phyloP scores from a whole-genome alignment of 148 eudicot species.

The Simmondsia chinensis region DNA sequence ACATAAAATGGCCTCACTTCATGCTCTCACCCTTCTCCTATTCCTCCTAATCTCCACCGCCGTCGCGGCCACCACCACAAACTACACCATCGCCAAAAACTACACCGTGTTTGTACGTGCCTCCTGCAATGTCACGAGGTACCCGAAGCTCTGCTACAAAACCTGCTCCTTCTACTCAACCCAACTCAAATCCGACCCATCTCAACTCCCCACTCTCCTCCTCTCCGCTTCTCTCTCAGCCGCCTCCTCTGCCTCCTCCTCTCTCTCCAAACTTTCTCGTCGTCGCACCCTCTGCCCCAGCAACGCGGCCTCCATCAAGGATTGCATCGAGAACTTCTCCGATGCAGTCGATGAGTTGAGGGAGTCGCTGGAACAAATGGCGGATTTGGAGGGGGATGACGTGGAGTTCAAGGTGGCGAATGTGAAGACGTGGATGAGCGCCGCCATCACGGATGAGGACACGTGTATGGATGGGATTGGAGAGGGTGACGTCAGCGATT shows the following conservation, averaged over 20 bases:
- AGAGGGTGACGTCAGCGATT: constrained; percentile 12
- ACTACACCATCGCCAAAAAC: too few species aligned
- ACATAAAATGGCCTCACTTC: too few species aligned
- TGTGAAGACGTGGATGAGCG: constrained; percentile 49
- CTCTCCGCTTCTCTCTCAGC: constrained; percentile 24
- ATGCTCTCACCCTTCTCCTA: too few species aligned
- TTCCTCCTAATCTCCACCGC: too few species aligned
- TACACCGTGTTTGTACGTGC: too few species aligned
- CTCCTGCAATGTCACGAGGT: constrained; percentile 35
- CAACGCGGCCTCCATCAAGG: constrained; percentile 21
- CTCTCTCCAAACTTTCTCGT: constrained; percentile 9
- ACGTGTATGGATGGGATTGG: constrained; percentile 50
- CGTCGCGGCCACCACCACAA: too few species aligned
- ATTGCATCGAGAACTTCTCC: constrained; percentile 28
- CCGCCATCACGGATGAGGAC: constrained; percentile 46
- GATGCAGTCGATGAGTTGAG: constrained; percentile 24
- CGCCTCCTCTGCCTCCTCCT: constrained; percentile 11
- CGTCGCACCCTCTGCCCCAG: constrained; percentile 6
- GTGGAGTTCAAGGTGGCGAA: constrained; percentile 24
- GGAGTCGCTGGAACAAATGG: constrained; percentile 19
- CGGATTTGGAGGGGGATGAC: background rate
- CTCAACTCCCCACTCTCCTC: constrained; percentile 26
- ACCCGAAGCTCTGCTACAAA: constrained; percentile 36
- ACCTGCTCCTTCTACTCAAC: constrained; percentile 28
- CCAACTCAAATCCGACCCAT: constrained; percentile 15